phyloP scores from a whole-genome alignment of 257 asterid species.

The Salvia hispanica region DNA sequence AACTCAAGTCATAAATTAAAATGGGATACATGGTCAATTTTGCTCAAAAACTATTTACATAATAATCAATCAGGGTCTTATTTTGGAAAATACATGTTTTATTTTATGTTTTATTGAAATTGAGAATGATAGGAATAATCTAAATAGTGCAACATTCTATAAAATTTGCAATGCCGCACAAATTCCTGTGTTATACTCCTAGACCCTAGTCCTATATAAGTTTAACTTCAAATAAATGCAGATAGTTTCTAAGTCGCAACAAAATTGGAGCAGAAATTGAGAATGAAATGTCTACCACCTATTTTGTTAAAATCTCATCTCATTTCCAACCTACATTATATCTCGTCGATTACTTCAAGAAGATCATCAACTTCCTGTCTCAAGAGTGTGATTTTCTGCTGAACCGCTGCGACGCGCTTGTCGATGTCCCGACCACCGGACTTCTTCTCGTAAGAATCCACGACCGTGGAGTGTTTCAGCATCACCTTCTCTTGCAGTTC shows the following conservation, averaged over 20 bases:
- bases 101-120: too few species aligned
- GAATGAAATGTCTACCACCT: slow-evolving; percentile 20
- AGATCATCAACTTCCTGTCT: slow-evolving; percentile 93
- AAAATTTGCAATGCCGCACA: neutral
- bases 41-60: too few species aligned
- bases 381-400: slow-evolving; percentile 72
- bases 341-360: slow-evolving; percentile 81
- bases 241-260: slow-evolving; percentile 27
- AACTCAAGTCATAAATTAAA: too few species aligned
- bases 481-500: slow-evolving; percentile 87
- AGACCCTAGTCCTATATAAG: too few species aligned
- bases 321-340: slow-evolving; percentile 37
- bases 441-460: slow-evolving; percentile 84
- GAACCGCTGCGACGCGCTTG: slow-evolving; percentile 74
- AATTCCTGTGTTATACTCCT: neutral
- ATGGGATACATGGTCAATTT: too few species aligned
- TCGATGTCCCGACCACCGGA: slow-evolving; percentile 77
- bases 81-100: too few species aligned
- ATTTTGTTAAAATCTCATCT: slow-evolving; percentile 27
- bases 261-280: slow-evolving; percentile 15
- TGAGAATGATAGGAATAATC: too few species aligned
- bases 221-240: neutral
- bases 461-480: slow-evolving; percentile 77
- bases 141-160: too few species aligned
- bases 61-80: too few species aligned